These are phyloP conservation scores for Coniosporium apollinis DNA, from an alignment of 495 filamentous ascomycete genomes.

Conservation along the genomic window DNA sequence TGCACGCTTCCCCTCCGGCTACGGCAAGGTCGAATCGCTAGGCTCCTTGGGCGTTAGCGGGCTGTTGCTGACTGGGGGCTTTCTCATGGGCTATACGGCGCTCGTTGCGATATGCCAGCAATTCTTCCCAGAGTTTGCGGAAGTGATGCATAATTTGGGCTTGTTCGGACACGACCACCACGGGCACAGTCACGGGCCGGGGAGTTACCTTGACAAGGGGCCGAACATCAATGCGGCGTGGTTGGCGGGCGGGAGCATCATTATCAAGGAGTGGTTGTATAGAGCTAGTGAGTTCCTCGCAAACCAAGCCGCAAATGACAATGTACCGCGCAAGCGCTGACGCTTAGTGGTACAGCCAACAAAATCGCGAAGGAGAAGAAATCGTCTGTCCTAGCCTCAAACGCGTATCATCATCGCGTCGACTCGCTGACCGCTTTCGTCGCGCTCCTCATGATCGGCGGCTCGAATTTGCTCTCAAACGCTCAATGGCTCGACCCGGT, in stretches of 20 bases:
- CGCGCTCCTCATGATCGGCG: conserved; percentile 70
- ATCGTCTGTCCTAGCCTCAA: conserved; percentile 90
- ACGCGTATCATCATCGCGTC: conserved; percentile 89
- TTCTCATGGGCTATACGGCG: conserved; percentile 78
- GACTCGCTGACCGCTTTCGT: conserved; percentile 91
- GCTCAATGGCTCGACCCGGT: conserved; percentile 91
- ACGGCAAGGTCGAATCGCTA: conserved; percentile 93
- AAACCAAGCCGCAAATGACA: too few species aligned
- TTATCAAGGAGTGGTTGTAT: conserved; percentile 93
- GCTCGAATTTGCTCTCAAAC: conserved; percentile 68
- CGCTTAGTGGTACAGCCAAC: conserved; percentile 49
- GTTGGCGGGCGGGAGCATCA: conserved; percentile 81
- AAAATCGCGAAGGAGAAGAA: conserved; percentile 90
- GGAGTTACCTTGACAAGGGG: conserved; percentile 37
- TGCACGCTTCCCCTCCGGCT: conserved; percentile 68
- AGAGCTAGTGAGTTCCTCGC: conserved; percentile 67
- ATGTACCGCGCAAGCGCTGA: too few species aligned
- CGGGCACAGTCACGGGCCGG: conserved; percentile 44
- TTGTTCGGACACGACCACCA: conserved; percentile 47
- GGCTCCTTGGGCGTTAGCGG: conserved; percentile 85
- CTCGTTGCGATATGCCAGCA: conserved; percentile 59
- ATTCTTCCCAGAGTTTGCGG: conserved; percentile 57
- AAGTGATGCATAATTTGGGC: conserved; percentile 40
- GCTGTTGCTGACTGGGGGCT: conserved; percentile 68
- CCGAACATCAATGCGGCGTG: conserved; percentile 88